These are phyloP conservation scores for Apiotrichum sp. DNA, from an alignment of 1,284 basidiomycete genomes.

Conservation along the genomic window DNA sequence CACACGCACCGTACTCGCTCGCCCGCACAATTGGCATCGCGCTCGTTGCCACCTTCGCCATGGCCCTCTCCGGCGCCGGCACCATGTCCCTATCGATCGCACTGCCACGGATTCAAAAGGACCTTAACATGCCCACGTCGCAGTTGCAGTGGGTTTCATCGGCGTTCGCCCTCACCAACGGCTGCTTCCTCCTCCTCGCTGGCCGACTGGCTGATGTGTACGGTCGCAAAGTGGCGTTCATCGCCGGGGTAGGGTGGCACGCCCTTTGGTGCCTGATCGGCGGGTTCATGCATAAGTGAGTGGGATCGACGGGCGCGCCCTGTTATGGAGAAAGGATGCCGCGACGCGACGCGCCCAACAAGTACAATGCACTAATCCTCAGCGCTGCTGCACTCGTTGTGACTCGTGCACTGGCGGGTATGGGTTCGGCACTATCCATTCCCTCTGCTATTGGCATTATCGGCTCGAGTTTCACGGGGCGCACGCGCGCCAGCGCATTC, in stretches of 20 bases:
- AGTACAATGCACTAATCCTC: no score
- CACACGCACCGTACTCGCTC: not conserved
- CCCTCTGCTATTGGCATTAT: slow-evolving; percentile 61
- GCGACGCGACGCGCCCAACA: no score
- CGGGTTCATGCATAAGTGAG: slow-evolving; percentile 32
- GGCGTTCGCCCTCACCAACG: slow-evolving; percentile 54
- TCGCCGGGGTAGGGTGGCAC: slow-evolving; percentile 51
- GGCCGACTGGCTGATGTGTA: slow-evolving; percentile 67
- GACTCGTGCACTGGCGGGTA: slow-evolving; percentile 33
- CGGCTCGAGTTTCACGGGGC: slow-evolving; percentile 63
- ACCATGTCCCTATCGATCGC: slow-evolving; percentile 50
- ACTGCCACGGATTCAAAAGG: slow-evolving; percentile 57
- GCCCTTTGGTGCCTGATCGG: slow-evolving; percentile 37
- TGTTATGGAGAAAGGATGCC: no score
- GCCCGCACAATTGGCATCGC: slow-evolving; percentile 13
- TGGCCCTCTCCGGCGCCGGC: slow-evolving; percentile 16
- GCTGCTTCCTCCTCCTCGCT: slow-evolving; percentile 65
- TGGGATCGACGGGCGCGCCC: no score
- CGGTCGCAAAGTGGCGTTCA: slow-evolving; percentile 60
- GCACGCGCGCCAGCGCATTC: slow-evolving; percentile 64
- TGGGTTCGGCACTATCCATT: slow-evolving; percentile 26
- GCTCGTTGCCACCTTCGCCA: slow-evolving; percentile 9
- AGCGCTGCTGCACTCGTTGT: slow-evolving; percentile 32
- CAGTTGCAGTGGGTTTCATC: slow-evolving; percentile 62
- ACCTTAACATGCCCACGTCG: slow-evolving; percentile 48